A percentile compares a stretch with the other conserved stretches of the same genome.
Conservation (phyloP, 305 asterid genomes). For the Striga hermonthica region DNA sequence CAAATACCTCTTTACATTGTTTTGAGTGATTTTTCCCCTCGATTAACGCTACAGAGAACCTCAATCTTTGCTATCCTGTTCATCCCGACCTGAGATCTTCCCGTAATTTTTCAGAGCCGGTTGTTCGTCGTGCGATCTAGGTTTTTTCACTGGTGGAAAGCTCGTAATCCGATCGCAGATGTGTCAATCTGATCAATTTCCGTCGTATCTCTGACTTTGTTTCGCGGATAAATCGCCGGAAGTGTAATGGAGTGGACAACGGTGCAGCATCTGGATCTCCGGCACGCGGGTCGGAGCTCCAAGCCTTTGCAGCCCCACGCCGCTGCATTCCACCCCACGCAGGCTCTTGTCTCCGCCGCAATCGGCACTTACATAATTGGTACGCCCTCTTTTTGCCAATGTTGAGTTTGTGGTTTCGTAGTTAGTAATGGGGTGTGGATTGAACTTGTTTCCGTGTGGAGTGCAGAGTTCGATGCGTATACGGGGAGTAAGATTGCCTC, state of each 20-base stretch:
- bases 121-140: neutral
- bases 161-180: slow-evolving; percentile 24
- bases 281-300: slow-evolving; percentile 93
- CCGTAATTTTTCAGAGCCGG: slow-evolving; percentile 5
- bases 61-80: slow-evolving; percentile 11
- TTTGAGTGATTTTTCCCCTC: neutral
- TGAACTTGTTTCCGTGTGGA: slow-evolving; percentile 27
- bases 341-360: slow-evolving; percentile 88
- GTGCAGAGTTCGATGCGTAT: slow-evolving; percentile 86
- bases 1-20: slow-evolving; percentile 1
- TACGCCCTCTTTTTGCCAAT: slow-evolving; percentile 27
- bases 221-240: slow-evolving; percentile 2
- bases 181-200: slow-evolving; percentile 29
- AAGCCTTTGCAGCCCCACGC: slow-evolving; percentile 96
- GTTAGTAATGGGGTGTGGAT: neutral
- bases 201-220: slow-evolving; percentile 15
- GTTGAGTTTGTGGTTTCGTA: neutral
- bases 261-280: slow-evolving; percentile 96
- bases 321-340: slow-evolving; percentile 88
- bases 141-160: slow-evolving; percentile 6
- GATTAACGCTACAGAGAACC: neutral
- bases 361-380: slow-evolving; percentile 75
- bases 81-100: slow-evolving; percentile 23
- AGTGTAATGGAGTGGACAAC: slow-evolving; percentile 90
- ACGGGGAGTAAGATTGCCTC: slow-evolving; percentile 96